A percentile compares a stretch with the other conserved stretches of the same genome.
Evolutionary conservation across 2,329 filamentous ascomycete species (phyloP).

Genomic region (Penicillium carneum): DNA sequence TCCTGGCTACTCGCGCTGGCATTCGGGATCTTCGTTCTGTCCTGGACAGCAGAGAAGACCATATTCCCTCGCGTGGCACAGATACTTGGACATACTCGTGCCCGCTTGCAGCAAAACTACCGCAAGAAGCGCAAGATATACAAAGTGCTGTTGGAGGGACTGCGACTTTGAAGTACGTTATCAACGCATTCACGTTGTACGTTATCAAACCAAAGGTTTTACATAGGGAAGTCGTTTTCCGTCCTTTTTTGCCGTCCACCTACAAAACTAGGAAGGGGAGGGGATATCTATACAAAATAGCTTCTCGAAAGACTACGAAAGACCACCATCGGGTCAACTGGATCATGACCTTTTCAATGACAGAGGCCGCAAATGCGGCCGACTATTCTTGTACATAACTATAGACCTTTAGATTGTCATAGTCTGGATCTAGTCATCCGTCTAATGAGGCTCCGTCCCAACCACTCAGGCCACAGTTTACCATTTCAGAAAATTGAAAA

Average conservation of each 20-base stretch:
- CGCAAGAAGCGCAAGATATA: slow-evolving; percentile 85
- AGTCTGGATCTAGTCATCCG: background rate
- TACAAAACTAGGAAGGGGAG: too few species aligned
- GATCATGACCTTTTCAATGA: too few species aligned
- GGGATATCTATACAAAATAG: too few species aligned
- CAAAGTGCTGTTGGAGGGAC: slow-evolving; percentile 77
- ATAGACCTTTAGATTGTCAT: slow-evolving; percentile 24
- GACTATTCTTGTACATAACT: background rate
- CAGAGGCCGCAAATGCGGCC: too few species aligned
- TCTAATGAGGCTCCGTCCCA: background rate
- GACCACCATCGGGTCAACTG: too few species aligned
- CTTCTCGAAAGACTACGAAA: too few species aligned
- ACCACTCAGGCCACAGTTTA: background rate
- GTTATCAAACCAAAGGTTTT: slow-evolving; percentile 4
- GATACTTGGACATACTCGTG: slow-evolving; percentile 68
- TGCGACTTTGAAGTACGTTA: slow-evolving; percentile 49
- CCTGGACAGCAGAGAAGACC: slow-evolving; percentile 75
- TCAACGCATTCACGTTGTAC: slow-evolving; percentile 15
- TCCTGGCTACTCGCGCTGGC: slow-evolving; percentile 75
- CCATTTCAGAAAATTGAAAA: slow-evolving; percentile 14
- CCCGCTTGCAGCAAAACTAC: slow-evolving; percentile 62
- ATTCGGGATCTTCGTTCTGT: slow-evolving; percentile 69
- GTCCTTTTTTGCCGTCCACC: too few species aligned
- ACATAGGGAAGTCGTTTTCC: too few species aligned
- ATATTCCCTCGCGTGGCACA: slow-evolving; percentile 74